Conservation (phyloP, 2,329 filamentous ascomycete genomes). For the Beauveria rudraprayagi region DNA sequence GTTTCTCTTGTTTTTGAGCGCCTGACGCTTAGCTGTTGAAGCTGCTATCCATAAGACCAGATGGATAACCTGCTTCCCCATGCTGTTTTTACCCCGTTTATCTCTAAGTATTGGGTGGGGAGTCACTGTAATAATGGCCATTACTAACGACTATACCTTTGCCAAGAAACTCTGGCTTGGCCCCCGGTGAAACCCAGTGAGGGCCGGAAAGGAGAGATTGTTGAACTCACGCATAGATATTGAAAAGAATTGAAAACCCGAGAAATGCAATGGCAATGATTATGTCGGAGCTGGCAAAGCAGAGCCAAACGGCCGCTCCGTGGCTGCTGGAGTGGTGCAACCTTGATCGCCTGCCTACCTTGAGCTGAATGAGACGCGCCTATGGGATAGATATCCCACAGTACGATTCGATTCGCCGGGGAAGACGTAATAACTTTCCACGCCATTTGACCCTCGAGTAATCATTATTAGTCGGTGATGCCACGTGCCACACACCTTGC, state of each 20-base stretch:
- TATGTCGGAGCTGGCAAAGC: too few species aligned
- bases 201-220: not conserved
- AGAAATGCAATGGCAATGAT: too few species aligned
- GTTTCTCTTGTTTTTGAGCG: too few species aligned
- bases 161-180: not conserved
- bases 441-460: too few species aligned
- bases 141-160: too few species aligned
- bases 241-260: not conserved
- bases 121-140: not conserved
- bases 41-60: too few species aligned
- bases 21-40: too few species aligned
- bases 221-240: not conserved
- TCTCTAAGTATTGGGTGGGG: not conserved
- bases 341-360: not conserved
- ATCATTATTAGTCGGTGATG: too few species aligned
- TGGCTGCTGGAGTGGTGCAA: not conserved
- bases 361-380: not conserved
- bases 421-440: not conserved
- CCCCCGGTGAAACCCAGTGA: not conserved
- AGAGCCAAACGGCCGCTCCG: not conserved
- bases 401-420: too few species aligned
- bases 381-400: not conserved
- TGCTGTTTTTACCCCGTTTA: not conserved
- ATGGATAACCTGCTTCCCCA: too few species aligned
- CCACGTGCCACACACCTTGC: not conserved